These are phyloP conservation scores for Sicyos baderoa DNA, from an alignment of 306 rosid species.

Conservation along the genomic window DNA sequence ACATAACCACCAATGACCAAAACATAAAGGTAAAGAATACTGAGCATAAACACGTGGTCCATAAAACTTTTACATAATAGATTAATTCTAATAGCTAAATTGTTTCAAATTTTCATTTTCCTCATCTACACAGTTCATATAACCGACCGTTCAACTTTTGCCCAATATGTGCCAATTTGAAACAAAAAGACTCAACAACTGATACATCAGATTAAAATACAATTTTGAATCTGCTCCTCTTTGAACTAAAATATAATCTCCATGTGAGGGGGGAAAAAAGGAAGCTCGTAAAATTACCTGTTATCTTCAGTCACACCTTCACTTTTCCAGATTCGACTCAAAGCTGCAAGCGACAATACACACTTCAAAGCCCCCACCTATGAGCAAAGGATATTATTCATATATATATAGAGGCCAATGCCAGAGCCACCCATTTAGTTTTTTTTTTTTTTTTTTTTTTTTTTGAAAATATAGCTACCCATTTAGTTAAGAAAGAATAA, in stretches of 20 bases:
- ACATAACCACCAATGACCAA: neutral
- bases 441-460: no score
- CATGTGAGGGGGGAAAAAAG: no score
- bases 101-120: neutral
- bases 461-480: no score
- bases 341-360: conserved; percentile 61
- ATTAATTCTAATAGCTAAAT: neutral
- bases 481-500: neutral
- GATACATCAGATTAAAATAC: no score
- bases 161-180: neutral
- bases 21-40: neutral
- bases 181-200: neutral
- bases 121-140: neutral
- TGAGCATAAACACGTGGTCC: neutral
- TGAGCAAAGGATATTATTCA: conserved; percentile 17
- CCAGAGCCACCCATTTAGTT: neutral
- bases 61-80: neutral
- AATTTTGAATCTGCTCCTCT: no score
- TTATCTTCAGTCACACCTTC: conserved; percentile 90
- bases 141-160: neutral
- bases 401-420: no score
- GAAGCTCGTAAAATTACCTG: conserved; percentile 22
- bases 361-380: conserved; percentile 92
- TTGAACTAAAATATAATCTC: no score
- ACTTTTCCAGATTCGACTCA: conserved; percentile 55